Evolutionary conservation across 169 alveolate species (phyloP).

Genomic region (Eimeria necatrix): DNA sequence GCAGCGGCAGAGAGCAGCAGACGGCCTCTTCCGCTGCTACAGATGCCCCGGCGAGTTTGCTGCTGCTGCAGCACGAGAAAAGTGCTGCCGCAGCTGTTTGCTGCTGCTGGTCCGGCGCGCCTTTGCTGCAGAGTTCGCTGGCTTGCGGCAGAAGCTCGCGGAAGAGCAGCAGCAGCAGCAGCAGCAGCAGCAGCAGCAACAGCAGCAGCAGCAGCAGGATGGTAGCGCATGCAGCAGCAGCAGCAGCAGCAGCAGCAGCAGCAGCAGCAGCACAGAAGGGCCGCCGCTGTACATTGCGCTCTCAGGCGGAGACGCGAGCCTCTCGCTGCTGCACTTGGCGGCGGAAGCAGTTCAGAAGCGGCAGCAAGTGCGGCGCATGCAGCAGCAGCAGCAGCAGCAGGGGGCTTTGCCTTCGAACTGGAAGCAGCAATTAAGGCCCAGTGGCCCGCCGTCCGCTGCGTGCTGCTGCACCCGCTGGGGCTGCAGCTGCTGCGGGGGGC

Average conservation of each 20-base stretch:
- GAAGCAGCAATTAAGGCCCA: not conserved
- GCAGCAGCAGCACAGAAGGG: not conserved
- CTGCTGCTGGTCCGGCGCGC: slow-evolving; percentile 35
- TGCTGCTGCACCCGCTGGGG: slow-evolving; percentile 54
- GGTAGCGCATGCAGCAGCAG: not conserved
- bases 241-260: not conserved
- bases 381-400: slow-evolving; percentile 42
- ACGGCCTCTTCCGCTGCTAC: slow-evolving; percentile 56
- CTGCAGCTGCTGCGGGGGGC: not conserved
- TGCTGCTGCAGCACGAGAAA: slow-evolving; percentile 7
- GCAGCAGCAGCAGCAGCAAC: not conserved
- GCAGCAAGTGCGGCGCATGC: not conserved
- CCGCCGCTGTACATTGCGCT: slow-evolving; percentile 37
- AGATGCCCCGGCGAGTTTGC: slow-evolving; percentile 36
- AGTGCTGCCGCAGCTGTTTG: slow-evolving; percentile 61
- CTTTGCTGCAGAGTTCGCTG: slow-evolving; percentile 13
- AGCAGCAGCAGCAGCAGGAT: not conserved
- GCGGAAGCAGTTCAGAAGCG: not conserved
- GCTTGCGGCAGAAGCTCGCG: not conserved
- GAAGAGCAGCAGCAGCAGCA: slow-evolving; percentile 27
- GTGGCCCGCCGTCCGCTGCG: slow-evolving; percentile 46
- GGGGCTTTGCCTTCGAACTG: not conserved
- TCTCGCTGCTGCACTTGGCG: not conserved
- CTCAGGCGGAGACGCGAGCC: slow-evolving; percentile 59
- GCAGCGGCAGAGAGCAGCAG: slow-evolving; percentile 14